Evolutionary conservation across 257 asterid genomes (phyloP).

Genomic region (Jaltomata sinuosa): DNA sequence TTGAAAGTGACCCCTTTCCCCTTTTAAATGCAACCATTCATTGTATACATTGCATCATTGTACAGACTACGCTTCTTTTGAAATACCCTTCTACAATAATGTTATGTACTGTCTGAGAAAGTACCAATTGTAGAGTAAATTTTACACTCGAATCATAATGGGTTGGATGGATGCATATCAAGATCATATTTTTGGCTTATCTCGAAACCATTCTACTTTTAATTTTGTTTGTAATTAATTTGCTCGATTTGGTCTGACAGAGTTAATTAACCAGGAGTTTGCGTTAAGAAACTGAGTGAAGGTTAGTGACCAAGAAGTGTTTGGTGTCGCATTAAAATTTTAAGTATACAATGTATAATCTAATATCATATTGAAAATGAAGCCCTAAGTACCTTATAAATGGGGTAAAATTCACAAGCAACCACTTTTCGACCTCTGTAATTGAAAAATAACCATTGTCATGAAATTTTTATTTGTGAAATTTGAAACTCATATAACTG

Average conservation of each 20-base stretch:
- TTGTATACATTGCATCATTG: neutral
- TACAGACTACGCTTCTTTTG: neutral
- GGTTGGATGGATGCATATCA: neutral
- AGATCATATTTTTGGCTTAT: neutral
- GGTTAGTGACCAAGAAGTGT: neutral
- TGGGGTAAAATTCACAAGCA: neutral
- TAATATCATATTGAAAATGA: neutral
- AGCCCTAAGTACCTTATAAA: neutral
- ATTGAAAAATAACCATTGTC: neutral
- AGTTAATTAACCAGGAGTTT: neutral
- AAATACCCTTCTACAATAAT: neutral
- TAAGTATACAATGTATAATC: neutral
- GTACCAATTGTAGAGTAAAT: neutral
- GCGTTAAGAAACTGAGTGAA: neutral
- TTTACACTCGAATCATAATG: neutral
- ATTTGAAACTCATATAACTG: neutral
- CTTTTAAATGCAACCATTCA: constrained; percentile 17
- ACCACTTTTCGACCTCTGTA: neutral
- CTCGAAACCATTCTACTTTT: neutral
- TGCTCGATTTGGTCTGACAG: neutral
- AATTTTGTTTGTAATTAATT: neutral
- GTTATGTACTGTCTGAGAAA: neutral
- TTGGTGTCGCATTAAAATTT: neutral
- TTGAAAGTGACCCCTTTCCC: constrained; percentile 25
- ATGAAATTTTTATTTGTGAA: neutral